Conservation (phyloP, 164 flowering plant species). For the Akebia trifoliata region DNA sequence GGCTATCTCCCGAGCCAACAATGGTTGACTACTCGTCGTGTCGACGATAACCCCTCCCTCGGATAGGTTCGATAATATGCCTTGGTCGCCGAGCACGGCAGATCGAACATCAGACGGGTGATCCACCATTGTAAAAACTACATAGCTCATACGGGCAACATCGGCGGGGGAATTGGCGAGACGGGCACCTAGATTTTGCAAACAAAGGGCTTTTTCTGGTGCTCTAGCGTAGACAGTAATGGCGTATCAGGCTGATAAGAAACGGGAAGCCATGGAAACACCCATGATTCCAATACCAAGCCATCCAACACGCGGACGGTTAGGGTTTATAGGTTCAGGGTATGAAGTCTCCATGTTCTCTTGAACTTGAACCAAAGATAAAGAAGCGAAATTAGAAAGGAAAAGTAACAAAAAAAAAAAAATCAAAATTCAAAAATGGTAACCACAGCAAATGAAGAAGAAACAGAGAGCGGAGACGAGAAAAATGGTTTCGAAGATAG, state of each 20-base stretch:
- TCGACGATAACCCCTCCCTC: conserved; percentile 55
- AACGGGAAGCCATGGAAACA: conserved; percentile 62
- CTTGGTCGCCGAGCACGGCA: conserved; percentile 25
- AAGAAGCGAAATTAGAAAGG: too few species aligned
- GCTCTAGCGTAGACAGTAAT: conserved; percentile 60
- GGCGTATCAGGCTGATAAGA: conserved; percentile 62
- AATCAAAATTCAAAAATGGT: conserved; percentile 5
- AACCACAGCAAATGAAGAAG: conserved; percentile 41
- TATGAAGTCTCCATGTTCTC: conserved; percentile 50
- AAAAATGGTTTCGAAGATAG: conserved; percentile 32
- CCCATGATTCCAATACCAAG: conserved; percentile 90
- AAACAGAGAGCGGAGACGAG: conserved; percentile 34
- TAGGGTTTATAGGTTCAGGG: conserved; percentile 46
- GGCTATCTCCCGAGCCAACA: conserved; percentile 46
- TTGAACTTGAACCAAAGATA: too few species aligned
- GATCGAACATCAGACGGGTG: conserved; percentile 70
- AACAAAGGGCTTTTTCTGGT: conserved; percentile 41
- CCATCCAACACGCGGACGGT: conserved; percentile 64
- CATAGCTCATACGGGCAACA: conserved; percentile 40
- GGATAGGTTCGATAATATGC: conserved; percentile 29
- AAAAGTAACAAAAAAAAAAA: neutral
- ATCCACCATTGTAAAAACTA: conserved; percentile 78
- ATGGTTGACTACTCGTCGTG: conserved; percentile 58
- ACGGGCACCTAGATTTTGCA: conserved; percentile 51
- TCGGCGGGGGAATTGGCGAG: conserved; percentile 42